Percentiles rank a stretch among this genome's conserved stretches.
Conservation (phyloP, 2,329 filamentous ascomycete species). For the Xylaria digitata region DNA sequence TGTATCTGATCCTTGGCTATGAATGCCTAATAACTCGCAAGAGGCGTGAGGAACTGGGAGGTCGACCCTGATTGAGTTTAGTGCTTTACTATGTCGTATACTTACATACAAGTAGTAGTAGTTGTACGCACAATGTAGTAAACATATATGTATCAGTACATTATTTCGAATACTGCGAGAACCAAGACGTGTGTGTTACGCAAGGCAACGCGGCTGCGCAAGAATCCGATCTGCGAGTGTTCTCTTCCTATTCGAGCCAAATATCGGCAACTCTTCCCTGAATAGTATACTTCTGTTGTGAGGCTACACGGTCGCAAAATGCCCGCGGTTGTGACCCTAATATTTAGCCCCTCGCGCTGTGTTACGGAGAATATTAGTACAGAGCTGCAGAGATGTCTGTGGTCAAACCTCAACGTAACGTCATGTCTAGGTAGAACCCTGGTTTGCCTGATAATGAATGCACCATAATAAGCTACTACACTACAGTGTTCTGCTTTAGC, state of each 20-base stretch:
- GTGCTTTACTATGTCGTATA: constrained; percentile 36
- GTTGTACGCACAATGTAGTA: background rate
- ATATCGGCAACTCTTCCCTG: constrained; percentile 46
- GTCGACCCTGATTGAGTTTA: constrained; percentile 45
- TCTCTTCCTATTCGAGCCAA: constrained; percentile 40
- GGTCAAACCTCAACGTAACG: constrained; percentile 41
- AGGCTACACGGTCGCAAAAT: constrained; percentile 42
- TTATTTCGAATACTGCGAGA: constrained; percentile 23
- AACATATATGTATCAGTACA: background rate
- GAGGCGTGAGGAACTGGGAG: constrained; percentile 45
- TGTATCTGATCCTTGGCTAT: constrained; percentile 50
- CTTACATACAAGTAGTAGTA: background rate
- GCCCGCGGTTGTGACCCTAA: constrained; percentile 39
- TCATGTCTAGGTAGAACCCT: constrained; percentile 28
- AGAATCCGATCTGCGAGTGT: constrained; percentile 46
- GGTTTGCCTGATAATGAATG: constrained; percentile 32
- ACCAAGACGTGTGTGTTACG: constrained; percentile 46
- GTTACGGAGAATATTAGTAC: constrained; percentile 43
- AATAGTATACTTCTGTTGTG: constrained; percentile 41
- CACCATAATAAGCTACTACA: constrained; percentile 35
- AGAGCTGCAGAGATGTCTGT: constrained; percentile 39
- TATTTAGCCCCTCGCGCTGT: constrained; percentile 31
- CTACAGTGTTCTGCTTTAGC: constrained; percentile 19
- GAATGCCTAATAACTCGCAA: constrained; percentile 47
- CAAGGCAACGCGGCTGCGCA: constrained; percentile 48